phyloP scores from a whole-genome alignment of 345 rosid species.

The Hibiscus trionum region DNA sequence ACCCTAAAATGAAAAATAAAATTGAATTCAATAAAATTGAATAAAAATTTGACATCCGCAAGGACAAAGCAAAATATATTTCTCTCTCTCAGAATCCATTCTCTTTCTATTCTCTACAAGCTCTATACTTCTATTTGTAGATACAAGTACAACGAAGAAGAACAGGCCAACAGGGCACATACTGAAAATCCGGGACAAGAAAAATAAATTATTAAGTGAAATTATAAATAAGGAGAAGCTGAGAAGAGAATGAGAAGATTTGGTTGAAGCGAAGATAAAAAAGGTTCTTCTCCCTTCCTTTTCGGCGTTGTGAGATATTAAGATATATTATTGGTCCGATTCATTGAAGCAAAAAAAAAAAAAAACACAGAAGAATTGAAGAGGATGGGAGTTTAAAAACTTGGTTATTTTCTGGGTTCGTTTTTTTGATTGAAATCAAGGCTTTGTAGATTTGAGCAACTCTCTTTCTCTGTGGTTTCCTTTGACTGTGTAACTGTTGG shows the following conservation, averaged over 20 bases:
- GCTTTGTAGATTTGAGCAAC: too few relatives aligned
- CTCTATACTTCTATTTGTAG: conserved; percentile 30
- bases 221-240: background rate
- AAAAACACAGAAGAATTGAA: background rate
- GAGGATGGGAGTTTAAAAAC: background rate
- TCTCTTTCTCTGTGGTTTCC: too few relatives aligned
- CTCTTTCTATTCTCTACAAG: background rate
- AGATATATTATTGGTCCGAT: background rate
- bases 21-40: too few relatives aligned
- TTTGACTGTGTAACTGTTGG: too few relatives aligned
- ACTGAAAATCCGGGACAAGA: conserved; percentile 17
- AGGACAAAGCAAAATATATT: too few relatives aligned
- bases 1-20: too few relatives aligned
- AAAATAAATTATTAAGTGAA: background rate
- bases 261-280: conserved; percentile 16
- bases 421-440: too few relatives aligned
- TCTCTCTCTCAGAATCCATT: background rate
- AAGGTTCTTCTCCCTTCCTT: background rate
- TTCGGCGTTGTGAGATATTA: background rate
- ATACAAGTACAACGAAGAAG: conserved; percentile 64
- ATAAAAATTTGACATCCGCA: too few relatives aligned
- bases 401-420: too few relatives aligned
- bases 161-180: conserved; percentile 30
- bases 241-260: conserved; percentile 8
- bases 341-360: background rate